phyloP scores from a whole-genome alignment of 2,329 filamentous ascomycete species.

The Fusarium coffeatum region DNA sequence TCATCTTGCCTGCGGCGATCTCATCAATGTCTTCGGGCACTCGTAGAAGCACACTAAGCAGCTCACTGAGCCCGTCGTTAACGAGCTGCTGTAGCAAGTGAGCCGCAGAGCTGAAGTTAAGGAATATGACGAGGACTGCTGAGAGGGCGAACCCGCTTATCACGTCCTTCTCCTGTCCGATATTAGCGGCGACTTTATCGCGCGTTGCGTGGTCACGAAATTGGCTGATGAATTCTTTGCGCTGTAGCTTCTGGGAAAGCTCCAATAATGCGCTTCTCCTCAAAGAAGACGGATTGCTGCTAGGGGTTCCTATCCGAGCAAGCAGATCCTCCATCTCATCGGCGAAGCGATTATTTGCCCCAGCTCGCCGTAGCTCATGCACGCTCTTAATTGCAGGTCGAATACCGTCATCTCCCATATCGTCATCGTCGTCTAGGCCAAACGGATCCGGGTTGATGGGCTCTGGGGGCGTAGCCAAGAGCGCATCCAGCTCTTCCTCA shows the following conservation, averaged over 20 bases:
- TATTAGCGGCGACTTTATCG: slow-evolving; percentile 71
- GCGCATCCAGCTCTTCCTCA: slow-evolving; percentile 40
- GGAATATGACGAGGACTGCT: slow-evolving; percentile 71
- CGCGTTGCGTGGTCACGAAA: slow-evolving; percentile 82
- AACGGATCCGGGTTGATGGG: slow-evolving; percentile 44
- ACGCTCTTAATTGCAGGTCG: slow-evolving; percentile 69
- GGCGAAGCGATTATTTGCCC: slow-evolving; percentile 73
- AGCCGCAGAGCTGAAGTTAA: slow-evolving; percentile 69
- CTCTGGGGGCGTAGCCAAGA: slow-evolving; percentile 40
- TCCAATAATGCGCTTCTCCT: slow-evolving; percentile 70
- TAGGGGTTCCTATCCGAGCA: slow-evolving; percentile 67
- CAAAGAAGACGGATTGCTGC: slow-evolving; percentile 60
- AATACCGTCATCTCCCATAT: slow-evolving; percentile 54
- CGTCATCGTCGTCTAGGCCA: slow-evolving; percentile 46
- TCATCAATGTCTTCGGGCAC: slow-evolving; percentile 66
- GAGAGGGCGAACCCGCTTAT: slow-evolving; percentile 72
- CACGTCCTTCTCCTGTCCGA: slow-evolving; percentile 69
- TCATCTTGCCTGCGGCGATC: slow-evolving; percentile 72
- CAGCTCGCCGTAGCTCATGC: slow-evolving; percentile 73
- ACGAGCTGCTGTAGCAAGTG: slow-evolving; percentile 69
- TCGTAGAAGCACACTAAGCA: slow-evolving; percentile 67
- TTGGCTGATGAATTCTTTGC: slow-evolving; percentile 72
- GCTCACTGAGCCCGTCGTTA: slow-evolving; percentile 63
- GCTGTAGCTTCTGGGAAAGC: slow-evolving; percentile 67
- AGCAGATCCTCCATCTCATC: slow-evolving; percentile 74